Evolutionary conservation across 2,329 filamentous ascomycete species (phyloP).

Genomic region (Ambrosiella beaveri): DNA sequence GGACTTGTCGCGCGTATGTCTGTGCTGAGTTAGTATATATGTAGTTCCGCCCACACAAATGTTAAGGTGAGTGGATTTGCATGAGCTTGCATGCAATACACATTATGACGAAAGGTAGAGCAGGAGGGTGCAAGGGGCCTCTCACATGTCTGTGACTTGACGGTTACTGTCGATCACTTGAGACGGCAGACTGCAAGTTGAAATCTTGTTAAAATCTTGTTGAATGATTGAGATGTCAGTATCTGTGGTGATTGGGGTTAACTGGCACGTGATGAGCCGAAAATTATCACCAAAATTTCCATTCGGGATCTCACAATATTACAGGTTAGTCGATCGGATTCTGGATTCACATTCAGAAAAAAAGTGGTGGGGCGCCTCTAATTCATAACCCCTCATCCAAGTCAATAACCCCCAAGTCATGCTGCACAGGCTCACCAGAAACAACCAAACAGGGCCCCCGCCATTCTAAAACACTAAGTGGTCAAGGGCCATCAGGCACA

Average conservation of each 20-base stretch:
- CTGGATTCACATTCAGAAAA: too few species aligned
- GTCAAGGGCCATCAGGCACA: not conserved
- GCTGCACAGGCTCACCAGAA: not conserved
- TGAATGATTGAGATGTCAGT: too few species aligned
- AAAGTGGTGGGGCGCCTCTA: too few species aligned
- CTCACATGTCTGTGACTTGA: not conserved
- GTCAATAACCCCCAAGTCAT: too few species aligned
- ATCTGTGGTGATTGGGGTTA: not conserved
- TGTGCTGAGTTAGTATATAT: not conserved
- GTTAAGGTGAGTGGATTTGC: not conserved
- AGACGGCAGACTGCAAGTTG: not conserved
- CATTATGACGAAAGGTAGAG: not conserved
- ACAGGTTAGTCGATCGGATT: too few species aligned
- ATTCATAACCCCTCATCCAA: too few species aligned
- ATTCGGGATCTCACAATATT: too few species aligned
- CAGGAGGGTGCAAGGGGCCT: not conserved
- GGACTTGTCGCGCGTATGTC: not conserved
- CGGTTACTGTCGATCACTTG: not conserved
- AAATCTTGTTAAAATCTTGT: too few species aligned
- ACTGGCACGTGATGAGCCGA: too few species aligned
- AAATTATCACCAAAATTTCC: too few species aligned
- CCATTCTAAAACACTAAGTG: constrained; percentile 5
- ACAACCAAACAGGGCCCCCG: constrained; percentile 1
- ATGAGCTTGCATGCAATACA: not conserved
- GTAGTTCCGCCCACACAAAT: not conserved